Evolutionary conservation across 371 early-diverging fungal genomes (phyloP).

Genomic region (Mucor circinelloides): DNA sequence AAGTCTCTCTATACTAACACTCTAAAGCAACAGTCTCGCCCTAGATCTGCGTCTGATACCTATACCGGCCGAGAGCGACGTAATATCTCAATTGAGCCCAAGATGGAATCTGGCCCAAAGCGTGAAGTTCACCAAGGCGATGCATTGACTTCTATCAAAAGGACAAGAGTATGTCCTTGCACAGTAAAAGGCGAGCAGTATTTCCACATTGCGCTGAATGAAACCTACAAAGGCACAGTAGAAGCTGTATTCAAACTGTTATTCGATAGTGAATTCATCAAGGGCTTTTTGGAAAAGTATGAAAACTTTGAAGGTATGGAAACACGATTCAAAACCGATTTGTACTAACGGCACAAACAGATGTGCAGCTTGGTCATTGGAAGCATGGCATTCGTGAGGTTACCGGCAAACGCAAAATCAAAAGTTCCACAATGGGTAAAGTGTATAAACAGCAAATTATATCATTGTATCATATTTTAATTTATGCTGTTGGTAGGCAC

Average conservation of each 20-base stretch:
- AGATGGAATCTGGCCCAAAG: not conserved
- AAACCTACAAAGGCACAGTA: constrained; percentile 43
- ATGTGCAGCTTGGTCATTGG: constrained; percentile 37
- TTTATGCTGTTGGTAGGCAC: constrained; percentile 47
- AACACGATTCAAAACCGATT: too few relatives aligned
- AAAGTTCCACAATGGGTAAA: constrained; percentile 24
- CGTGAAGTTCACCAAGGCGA: not conserved
- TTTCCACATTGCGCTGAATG: constrained; percentile 37
- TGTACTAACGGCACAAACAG: too few relatives aligned
- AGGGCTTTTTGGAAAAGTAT: constrained; percentile 28
- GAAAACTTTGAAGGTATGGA: constrained; percentile 36
- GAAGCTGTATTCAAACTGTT: constrained; percentile 44
- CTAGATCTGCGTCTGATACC: constrained; percentile 22
- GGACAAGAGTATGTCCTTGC: constrained; percentile 41
- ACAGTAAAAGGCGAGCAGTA: constrained; percentile 47
- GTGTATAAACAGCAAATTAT: not conserved
- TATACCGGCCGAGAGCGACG: not conserved
- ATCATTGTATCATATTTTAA: not conserved
- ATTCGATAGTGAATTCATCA: constrained; percentile 34
- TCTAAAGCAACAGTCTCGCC: constrained; percentile 12
- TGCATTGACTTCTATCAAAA: constrained; percentile 9
- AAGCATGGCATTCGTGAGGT: constrained; percentile 22
- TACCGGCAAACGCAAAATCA: constrained; percentile 24
- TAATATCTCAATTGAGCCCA: not conserved
- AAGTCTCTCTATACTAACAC: not conserved